These are phyloP conservation scores for Botrytis pseudocinerea DNA, from an alignment of 2,329 filamentous ascomycete species.

Conservation along the genomic window DNA sequence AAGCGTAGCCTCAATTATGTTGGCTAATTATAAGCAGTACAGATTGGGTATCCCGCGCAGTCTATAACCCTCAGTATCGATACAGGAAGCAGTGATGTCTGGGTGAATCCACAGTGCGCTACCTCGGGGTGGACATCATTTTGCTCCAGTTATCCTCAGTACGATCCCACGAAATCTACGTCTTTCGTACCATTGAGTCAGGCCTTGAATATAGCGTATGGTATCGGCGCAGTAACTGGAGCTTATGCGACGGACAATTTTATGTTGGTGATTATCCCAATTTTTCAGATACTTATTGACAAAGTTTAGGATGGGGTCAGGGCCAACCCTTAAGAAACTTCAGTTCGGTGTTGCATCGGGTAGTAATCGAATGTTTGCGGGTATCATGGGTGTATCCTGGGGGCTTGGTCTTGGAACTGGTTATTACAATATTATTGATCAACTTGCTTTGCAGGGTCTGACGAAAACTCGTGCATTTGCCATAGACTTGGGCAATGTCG, in stretches of 20 bases:
- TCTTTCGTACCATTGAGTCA: conserved; percentile 2
- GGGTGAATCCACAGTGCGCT: conserved; percentile 21
- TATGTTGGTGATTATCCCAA: not conserved
- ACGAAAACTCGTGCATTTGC: conserved; percentile 32
- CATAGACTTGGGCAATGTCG: conserved; percentile 28
- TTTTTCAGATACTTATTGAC: not conserved
- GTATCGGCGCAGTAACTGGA: conserved; percentile 13
- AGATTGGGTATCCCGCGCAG: conserved; percentile 19
- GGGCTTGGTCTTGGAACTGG: conserved; percentile 21
- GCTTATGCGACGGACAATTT: conserved; percentile 17
- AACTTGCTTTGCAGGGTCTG: conserved; percentile 26
- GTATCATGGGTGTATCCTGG: conserved; percentile 26
- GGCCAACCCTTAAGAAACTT: conserved; percentile 15
- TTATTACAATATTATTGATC: conserved; percentile 29
- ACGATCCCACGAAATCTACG: conserved; percentile 11
- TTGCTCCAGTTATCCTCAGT: conserved; percentile 8
- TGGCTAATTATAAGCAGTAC: conserved; percentile 13
- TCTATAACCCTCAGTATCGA: conserved; percentile 17
- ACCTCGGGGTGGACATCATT: conserved; percentile 22
- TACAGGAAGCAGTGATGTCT: conserved; percentile 21
- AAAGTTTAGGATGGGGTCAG: conserved; percentile 8
- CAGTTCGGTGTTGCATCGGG: conserved; percentile 24
- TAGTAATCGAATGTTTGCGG: conserved; percentile 17
- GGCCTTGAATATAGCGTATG: conserved; percentile 16
- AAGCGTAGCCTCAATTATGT: not conserved